Conservation (phyloP, 768 basidiomycete genomes). For the Gymnopilus dilepis region DNA sequence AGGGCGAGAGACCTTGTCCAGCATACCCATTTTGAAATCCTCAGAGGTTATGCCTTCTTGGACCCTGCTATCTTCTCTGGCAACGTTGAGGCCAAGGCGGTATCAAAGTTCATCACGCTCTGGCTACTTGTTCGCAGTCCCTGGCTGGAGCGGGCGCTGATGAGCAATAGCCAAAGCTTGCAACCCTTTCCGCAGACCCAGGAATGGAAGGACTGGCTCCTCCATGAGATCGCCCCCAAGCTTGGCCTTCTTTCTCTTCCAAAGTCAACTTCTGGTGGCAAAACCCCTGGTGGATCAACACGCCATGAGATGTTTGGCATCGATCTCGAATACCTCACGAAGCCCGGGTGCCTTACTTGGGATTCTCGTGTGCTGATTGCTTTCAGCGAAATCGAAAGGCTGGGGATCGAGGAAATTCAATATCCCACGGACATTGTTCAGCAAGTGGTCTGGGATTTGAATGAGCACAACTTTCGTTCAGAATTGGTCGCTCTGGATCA, state of each 20-base stretch:
- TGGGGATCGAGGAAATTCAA: too few relatives aligned
- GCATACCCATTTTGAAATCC: not conserved
- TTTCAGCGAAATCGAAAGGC: too few relatives aligned
- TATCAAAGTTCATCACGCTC: not conserved
- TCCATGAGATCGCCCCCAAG: not conserved
- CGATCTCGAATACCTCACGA: too few relatives aligned
- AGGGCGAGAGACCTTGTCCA: not conserved
- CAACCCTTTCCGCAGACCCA: not conserved
- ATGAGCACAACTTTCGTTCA: not conserved
- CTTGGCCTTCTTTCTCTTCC: not conserved
- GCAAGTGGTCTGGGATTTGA: not conserved
- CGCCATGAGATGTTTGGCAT: too few relatives aligned
- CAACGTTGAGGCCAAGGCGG: not conserved
- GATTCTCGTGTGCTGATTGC: too few relatives aligned
- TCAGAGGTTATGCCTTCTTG: not conserved
- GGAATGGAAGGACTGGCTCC: not conserved
- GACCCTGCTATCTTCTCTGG: not conserved
- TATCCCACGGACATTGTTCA: not conserved
- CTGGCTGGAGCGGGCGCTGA: not conserved
- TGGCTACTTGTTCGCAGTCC: not conserved
- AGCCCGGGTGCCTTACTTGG: too few relatives aligned
- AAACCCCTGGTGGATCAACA: too few relatives aligned
- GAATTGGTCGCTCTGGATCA: not conserved
- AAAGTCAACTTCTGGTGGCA: too few relatives aligned
- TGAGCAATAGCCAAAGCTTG: not conserved